Base-by-base conservation (phyloP, 106 monocot genomes). In the Cymbidium sinense region DNA sequence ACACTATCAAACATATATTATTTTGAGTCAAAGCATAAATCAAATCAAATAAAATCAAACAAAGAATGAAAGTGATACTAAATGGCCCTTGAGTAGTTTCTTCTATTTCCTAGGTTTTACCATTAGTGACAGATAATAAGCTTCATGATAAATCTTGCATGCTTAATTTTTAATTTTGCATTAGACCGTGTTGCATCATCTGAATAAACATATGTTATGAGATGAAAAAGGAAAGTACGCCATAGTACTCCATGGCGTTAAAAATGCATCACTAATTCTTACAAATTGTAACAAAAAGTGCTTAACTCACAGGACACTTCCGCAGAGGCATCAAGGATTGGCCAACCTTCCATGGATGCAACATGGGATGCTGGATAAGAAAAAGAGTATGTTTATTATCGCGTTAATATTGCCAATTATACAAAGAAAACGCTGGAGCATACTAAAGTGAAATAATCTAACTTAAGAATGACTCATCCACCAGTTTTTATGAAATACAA, bases 271-370 rank as follows among this genome's bases (percentile, higher is more conserved):
- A 0, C 67, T 13, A 67, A 13, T 25, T 67, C 30, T 67, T 67
- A 67, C 5, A 76, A 21, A 34, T 76, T 34, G 25, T 0, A 64
- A 28, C 0, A 47, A 73, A 15, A 77, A 50, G 31, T 82, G 35
- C 35, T 75, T 70, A 34, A 51, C 83, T 82, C 89, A 95, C 95
- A 93, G 81, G 88, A 83, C 44, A 95, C 64, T 84, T 90, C 85
- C 23, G 80, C 36, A 33, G 74, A 71, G 52, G 89, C 52, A 77
- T 95, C 90, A 78, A 78, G 10, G 69, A 81, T 79, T 27, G 77
- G 25, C 90, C 88, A 93, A 80, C 88, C 88, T 77, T 92, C 78
- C 4, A 71, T 74, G 58, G 70, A 90, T 83, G 88, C 95, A 87
- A 89, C 17, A 77, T 89, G 90, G 50, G 90, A 84, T 28, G 55